Evolutionary conservation across 805 yeast genomes (phyloP), one percentile per base, ranked within the genome.

Genomic region (Ogataea ganodermae): DNA sequence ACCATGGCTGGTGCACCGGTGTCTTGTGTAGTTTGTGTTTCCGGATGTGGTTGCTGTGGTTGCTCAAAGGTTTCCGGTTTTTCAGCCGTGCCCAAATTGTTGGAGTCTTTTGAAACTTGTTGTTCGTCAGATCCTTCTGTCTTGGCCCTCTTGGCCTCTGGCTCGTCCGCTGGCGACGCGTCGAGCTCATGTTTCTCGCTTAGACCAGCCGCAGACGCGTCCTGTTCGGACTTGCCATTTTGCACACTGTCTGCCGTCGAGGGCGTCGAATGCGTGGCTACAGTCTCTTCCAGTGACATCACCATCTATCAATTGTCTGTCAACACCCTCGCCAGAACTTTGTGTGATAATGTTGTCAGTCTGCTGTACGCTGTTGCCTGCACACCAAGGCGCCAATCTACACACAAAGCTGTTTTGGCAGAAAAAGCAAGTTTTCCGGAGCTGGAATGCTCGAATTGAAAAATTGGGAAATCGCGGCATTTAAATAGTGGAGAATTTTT

Each of bases 201-300:
- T 16, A 13, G 16, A n/a, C 16, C 40, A 30, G 26, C 31, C 20
- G 50, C 20, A 10, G 45, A 18, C 24, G 21, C 49, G 12, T 40
- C 50, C 16, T 35, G 39, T 20, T 49, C 52, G 16, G 49, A 4
- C 33, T 44, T 45, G 42, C 53, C 48, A 43, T 51, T 49, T 35
- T 41, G 35, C 41, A 42, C 40, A 45, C 33, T 46, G 42, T 47
- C 54, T 24, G 55, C 33, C 31, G 46, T 38, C 18, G 50, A 36
- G 30, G 55, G 37, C 26, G 55, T 37, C 38, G 52, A 44, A 32
- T 44, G 38, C 44, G 52, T 46, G 46, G 53, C 50, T 40, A 48
- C 49, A 22, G 61, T 50, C 48, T 60, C 61, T 51, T 59, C 58
- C 46, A 60, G 53, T 47, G 64, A 54, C 63, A 60, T 59, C 44